Evolutionary conservation across 139 green algal species (phyloP), one percentile per base, ranked within the genome.

Genomic region (Asterochloris sp.): DNA sequence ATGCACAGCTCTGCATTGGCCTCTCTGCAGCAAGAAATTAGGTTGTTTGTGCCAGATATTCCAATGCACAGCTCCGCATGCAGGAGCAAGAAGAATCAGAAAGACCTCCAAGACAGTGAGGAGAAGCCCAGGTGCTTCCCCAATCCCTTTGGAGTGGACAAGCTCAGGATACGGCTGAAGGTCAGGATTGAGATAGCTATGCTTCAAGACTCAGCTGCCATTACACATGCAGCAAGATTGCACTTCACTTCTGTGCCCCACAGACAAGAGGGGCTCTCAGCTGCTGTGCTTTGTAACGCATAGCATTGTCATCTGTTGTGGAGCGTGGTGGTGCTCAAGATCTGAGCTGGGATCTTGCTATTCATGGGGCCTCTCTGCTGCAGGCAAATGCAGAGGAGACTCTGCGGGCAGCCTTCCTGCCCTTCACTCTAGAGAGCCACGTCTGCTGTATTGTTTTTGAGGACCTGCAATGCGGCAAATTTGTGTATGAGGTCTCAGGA

Each of bases 391-490:
- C 83, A 78, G 84, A 78, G 15, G 91, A 90, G 81, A 89, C 86
- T 79, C 76, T 96, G 67, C 79, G 81, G 21, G 87, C 84, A n/a
- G 86, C 83, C 67, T 97, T 92, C 89, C 89, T 97, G 60, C 93
- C 93, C 27, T 97, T 95, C 83, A 81, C 74, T 21, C 77, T 91
- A 73, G 89, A 85, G 63, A 86, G 85, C 0, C 87, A 94, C 79
- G 86, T 85, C 79, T 90, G 84, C 86, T 89, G 87, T 19, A 81
- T 94, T 13, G 28, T 91, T 47, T 89, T 96, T 81, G 73, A 82
- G 79, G 83, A 83, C 38, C 19, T 23, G 13, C 28, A 60, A 28
- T 81, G 82, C 62, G 74, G 76, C 67, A 84, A 79, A 29, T 60
- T 89, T 66, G 73, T 89, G 67, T 78, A 74, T 84, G 83, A 88